Evolutionary conservation across 495 filamentous ascomycete species (phyloP), one percentile per base, ranked within the genome.

Genomic region (Stereocaulon alpinum): DNA sequence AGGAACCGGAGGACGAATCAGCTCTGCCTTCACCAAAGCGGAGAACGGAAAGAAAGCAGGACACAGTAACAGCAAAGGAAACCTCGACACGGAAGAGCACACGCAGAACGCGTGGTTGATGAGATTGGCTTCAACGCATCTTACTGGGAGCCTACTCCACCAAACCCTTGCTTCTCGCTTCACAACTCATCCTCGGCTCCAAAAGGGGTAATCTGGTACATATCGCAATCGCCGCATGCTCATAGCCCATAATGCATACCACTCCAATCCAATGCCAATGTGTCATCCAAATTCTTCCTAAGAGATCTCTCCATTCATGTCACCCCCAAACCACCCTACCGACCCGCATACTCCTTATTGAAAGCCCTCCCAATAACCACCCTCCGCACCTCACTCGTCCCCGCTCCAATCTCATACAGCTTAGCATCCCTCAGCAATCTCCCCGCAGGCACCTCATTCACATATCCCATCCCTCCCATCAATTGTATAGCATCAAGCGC

Each of bases 381-480:
- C 61, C 91, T 80, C 62, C 93, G 74, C 29, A 98, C 84, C 77
- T 98, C 93, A 61, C 89, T 94, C 10, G 93, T 97, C 14, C 93
- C 93, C 15, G 93, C 93, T 2, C 93, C 93, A 73, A 98, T 97
- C 76, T 97, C 94, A 74, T 98, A 98, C 67, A 98, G 69, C 66
- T 89, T 89, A 15, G 86, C 85, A 75, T 98, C 93, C 54, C 93
- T 74, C 58, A 97, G 72, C 57, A 98, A 73, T 48, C 93, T 76
- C 22, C 90, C 91, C 9, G 88, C 92, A 0, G 90, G 84, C 70
- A 97, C 87, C 76, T 98, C 93, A 72, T 96, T 95, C 63, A 93
- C 79, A 70, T 97, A 98, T 5, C 93, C 93, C 80, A 89, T 98
- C 3, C 93, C 93, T 32, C 93, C 93, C 72, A 98, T 80, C 34